Evolutionary conservation across 495 filamentous ascomycete species (phyloP), one percentile per base, ranked within the genome.

Genomic region (Parathielavia appendiculata): DNA sequence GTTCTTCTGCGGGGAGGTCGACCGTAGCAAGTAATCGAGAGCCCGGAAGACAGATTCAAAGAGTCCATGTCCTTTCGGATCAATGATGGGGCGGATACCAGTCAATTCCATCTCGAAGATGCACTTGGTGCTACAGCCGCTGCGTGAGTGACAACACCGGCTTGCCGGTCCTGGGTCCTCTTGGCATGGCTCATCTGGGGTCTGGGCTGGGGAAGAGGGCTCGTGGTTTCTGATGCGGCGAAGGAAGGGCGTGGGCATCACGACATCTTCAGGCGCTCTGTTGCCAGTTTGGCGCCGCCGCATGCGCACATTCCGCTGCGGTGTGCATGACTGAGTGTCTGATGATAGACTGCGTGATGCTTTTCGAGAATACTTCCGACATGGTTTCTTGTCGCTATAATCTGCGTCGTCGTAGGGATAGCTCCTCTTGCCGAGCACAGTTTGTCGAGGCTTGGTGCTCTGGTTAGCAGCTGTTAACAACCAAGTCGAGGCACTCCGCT

Each of bases 21-120:
- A 73, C 16, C 69, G 70, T 12, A 84, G 65, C 22, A 84, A 63
- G 22, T 74, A 67, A 51, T 78, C 76, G 8, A 83, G 54, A 5
- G 75, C 79, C 36, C 70, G 70, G 54, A 77, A 75, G 45, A 83
- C 74, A 4, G 65, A 64, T 35, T 67, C 65, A 20, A 60, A 66
- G 8, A 69, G 60, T 0, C 49, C 48, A 23, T 59, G 53, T 11
- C 44, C 56, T 26, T 59, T 59, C 0, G 46, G 19, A 10, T 62
- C 52, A 4, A 45, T 47, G 5, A 12, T 47, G 2, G 23, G 13
- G 17, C 63, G 64, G 11, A 71, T 55, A 19, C 30, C 13, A 4
- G 41, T 51, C 17, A 70, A 10, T 19, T 62, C 62, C 11, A 32
- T 8, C 45, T 69, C 67, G 19, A 65, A 62, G 4, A 17, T 32